A percentile compares a stretch with the other conserved stretches of the same genome.
These are phyloP conservation scores for Arthrobotrys musiformis DNA, from an alignment of 2,329 filamentous ascomycete genomes.

Conservation along the genomic window DNA sequence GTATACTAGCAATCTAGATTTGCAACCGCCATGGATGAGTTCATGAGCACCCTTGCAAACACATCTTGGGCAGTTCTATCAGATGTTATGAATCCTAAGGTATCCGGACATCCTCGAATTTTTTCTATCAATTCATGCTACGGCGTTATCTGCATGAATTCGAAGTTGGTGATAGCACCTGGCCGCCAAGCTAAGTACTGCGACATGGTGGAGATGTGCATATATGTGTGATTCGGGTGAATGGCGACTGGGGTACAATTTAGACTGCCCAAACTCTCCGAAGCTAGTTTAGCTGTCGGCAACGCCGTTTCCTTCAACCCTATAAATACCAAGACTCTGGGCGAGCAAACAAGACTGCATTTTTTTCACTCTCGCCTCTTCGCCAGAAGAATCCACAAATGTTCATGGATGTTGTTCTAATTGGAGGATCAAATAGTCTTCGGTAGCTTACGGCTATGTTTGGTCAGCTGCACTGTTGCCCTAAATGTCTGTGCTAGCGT, in stretches of 20 bases:
- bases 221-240: constrained; percentile 44
- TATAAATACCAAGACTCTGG: constrained; percentile 55
- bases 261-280: constrained; percentile 5
- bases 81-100: neutral
- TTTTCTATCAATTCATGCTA: neutral
- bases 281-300: constrained; percentile 26
- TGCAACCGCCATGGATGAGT: neutral
- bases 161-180: neutral
- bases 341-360: constrained; percentile 21
- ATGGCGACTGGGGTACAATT: constrained; percentile 27
- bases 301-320: constrained; percentile 35
- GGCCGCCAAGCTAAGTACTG: constrained; percentile 36
- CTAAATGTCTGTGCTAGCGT: constrained; percentile 2
- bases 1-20: no score
- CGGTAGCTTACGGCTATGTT: constrained; percentile 19
- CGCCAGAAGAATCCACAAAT: constrained; percentile 3
- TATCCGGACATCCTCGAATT: neutral
- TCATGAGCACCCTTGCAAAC: neutral
- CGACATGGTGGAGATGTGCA: neutral
- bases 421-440: constrained; percentile 22
- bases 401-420: constrained; percentile 4
- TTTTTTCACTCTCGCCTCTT: constrained; percentile 12
- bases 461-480: constrained; percentile 31
- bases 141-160: neutral
- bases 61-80: neutral